A percentile compares a stretch with the other conserved stretches of the same genome.
Evolutionary conservation across 148 eudicot species (phyloP).

Genomic region (Nepenthes mirabilis): DNA sequence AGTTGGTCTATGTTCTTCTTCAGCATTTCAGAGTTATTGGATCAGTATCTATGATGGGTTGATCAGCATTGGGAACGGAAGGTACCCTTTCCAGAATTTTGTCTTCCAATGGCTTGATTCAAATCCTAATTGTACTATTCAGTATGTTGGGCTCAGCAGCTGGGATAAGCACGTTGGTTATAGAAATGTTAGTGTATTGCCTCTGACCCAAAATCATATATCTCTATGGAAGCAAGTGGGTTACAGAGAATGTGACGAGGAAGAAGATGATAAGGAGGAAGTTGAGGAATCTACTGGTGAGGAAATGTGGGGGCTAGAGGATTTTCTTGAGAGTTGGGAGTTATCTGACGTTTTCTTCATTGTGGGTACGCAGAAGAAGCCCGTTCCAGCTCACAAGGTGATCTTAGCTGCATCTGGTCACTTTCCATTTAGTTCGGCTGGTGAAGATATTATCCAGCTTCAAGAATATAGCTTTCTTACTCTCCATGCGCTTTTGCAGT

Average conservation of each 20-base stretch:
- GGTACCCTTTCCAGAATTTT: constrained; percentile 92
- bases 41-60: constrained; percentile 86
- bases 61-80: constrained; percentile 86
- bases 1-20: constrained; percentile 64
- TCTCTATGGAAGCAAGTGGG: constrained; percentile 82
- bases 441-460: constrained; percentile 45
- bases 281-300: constrained; percentile 32
- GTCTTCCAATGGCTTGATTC: constrained; percentile 93
- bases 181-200: constrained; percentile 78
- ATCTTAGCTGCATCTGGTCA: constrained; percentile 72
- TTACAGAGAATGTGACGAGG: constrained; percentile 33
- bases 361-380: constrained; percentile 62
- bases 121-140: constrained; percentile 69
- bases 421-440: constrained; percentile 27
- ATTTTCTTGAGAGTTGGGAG: constrained; percentile 90
- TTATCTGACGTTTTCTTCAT: constrained; percentile 66
- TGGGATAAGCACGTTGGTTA: constrained; percentile 98
- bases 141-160: constrained; percentile 89
- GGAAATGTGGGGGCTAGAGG: constrained; percentile 58
- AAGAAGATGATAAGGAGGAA: constrained; percentile 42
- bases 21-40: constrained; percentile 87
- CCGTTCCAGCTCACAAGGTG: constrained; percentile 80
- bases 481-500: constrained; percentile 60
- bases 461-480: constrained; percentile 39
- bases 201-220: constrained; percentile 68